Conservation (phyloP, 176 grass and related monocot species). For the Carex parvula region DNA sequence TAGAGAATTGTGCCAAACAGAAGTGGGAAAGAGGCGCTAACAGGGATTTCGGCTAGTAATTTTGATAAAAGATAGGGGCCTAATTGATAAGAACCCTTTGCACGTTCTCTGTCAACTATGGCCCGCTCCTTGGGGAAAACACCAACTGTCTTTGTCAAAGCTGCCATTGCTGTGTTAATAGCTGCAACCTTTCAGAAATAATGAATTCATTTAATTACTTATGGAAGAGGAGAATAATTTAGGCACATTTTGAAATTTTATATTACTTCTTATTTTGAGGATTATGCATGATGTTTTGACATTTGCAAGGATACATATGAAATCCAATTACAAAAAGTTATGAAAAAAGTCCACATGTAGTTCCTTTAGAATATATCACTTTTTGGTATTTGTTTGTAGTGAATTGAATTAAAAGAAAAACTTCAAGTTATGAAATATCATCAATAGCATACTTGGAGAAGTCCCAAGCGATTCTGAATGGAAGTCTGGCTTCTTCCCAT, state of each 20-base stretch:
- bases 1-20: conserved; percentile 93
- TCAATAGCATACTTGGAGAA: conserved; percentile 66
- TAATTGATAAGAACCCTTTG: conserved; percentile 78
- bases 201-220: background rate
- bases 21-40: conserved; percentile 84
- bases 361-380: background rate
- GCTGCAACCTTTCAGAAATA: conserved; percentile 62
- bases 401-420: conserved; percentile 3
- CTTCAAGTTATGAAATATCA: background rate
- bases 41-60: conserved; percentile 81
- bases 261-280: background rate
- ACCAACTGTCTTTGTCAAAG: conserved; percentile 87
- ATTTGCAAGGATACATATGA: background rate
- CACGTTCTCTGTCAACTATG: conserved; percentile 86
- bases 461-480: conserved; percentile 93
- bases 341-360: background rate
- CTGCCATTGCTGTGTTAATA: conserved; percentile 99
- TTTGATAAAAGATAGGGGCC: conserved; percentile 95
- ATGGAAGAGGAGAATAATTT: background rate
- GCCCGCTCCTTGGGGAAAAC: conserved; percentile 93
- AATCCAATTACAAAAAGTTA: background rate
- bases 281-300: background rate
- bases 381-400: background rate
- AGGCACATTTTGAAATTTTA: background rate
- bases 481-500: conserved; percentile 90